Evolutionary conservation across 1,139 yeast genomes (phyloP), one percentile per base, ranked within the genome.

Genomic region (Suhomyces bolitotheri): DNA sequence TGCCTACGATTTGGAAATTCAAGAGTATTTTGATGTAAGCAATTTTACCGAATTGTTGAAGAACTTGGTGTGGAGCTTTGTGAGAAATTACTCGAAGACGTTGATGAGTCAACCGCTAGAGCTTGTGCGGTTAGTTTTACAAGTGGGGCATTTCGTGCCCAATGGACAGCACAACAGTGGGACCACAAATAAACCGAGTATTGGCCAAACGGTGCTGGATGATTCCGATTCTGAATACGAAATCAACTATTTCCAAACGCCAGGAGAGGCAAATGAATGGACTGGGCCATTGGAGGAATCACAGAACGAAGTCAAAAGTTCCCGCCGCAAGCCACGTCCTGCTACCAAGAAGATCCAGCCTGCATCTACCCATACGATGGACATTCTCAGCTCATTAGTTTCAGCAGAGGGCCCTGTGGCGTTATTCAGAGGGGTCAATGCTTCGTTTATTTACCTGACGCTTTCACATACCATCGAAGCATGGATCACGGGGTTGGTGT

Each of bases 51-150:
- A 78, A 44, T 57, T 82, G 33, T 46, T 78, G 11, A 66, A 68
- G 44, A 76, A 77, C 47, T 60, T 86, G 56, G 49, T 73, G 34
- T 70, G 73, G 58, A 78, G 85, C 27, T 80, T 87, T 49, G 54
- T 80, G 32, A 78, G 78, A 46, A 82, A 80, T 45, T 89, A 89
- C 61, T 62, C 78, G 40, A 80, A 78, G 44, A 78, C 82, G 33
- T 57, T 87, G 25, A 56, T 84, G 16, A 77, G 88, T 15, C 97
- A 92, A 58, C 98, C 98, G 1, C 82, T 90, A 58, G 97, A 92
- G 51, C 84, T 87, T 22, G 80, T 87, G 4, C 71, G 95, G 37
- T 67, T 88, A 44, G 70, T 89, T 25, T 60, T 89, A 39, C 98
- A 92, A 58, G 84, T 87, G 21, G 96, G 95, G 2, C 77, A 70